Evolutionary conservation across 1,284 basidiomycete species (phyloP).

Genomic region (Puccinia coronata): DNA sequence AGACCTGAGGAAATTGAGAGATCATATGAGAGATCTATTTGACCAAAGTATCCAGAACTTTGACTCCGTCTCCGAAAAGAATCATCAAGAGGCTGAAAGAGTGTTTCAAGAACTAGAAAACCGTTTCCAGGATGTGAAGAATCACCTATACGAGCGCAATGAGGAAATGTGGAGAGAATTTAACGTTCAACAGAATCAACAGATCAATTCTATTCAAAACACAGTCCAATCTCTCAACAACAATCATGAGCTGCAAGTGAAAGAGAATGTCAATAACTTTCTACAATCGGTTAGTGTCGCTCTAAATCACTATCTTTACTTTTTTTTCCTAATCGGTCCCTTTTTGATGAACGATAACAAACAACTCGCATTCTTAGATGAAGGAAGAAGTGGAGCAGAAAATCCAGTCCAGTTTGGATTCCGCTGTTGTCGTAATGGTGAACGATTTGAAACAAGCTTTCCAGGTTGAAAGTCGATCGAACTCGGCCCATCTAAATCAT

Average conservation of each 20-base stretch:
- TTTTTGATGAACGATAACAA: background rate
- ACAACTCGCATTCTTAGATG: background rate
- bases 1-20: constrained; percentile 10
- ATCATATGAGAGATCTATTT: constrained; percentile 12
- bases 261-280: constrained; percentile 6
- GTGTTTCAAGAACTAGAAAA: background rate
- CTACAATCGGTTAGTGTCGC: constrained; percentile 17
- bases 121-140: background rate
- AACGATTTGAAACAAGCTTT: constrained; percentile 7
- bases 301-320: no score
- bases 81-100: background rate
- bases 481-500: constrained; percentile 13
- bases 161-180: constrained; percentile 11
- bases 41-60: constrained; percentile 21
- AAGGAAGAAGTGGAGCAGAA: constrained; percentile 14
- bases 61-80: constrained; percentile 6
- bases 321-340: background rate
- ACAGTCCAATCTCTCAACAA: constrained; percentile 2
- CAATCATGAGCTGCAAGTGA: background rate
- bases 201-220: constrained; percentile 10
- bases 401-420: constrained; percentile 32
- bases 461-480: constrained; percentile 14
- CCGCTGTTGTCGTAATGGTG: constrained; percentile 17
- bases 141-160: background rate
- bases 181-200: background rate